phyloP scores from a whole-genome alignment of 2,329 filamentous ascomycete species.

The Coniella lustricola region DNA sequence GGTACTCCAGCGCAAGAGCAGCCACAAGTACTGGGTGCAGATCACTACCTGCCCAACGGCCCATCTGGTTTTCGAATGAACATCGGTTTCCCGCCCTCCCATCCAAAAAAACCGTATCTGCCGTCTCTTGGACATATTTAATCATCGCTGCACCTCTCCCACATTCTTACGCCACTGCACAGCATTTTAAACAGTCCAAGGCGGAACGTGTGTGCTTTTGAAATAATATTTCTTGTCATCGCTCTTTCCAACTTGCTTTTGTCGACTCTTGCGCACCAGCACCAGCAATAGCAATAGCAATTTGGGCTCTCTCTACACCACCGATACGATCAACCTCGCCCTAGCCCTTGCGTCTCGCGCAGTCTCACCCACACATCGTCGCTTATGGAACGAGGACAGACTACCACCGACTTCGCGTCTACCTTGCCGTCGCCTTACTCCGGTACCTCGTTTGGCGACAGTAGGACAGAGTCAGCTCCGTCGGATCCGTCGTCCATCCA shows the following conservation, averaged over 20 bases:
- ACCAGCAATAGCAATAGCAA: too few species aligned
- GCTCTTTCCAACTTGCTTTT: too few species aligned
- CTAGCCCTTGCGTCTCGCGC: background rate
- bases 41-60: background rate
- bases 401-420: conserved; percentile 65
- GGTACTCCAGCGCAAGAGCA: conserved; percentile 8
- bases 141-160: background rate
- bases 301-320: background rate
- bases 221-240: too few species aligned
- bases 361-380: background rate
- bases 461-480: conserved; percentile 74
- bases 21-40: conserved; percentile 1
- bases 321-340: background rate
- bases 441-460: conserved; percentile 56
- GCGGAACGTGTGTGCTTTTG: too few species aligned
- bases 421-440: conserved; percentile 73
- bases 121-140: background rate
- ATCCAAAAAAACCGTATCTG: conserved; percentile 1
- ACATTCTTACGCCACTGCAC: too few species aligned
- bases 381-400: conserved; percentile 53
- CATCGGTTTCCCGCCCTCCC: background rate
- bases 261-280: too few species aligned
- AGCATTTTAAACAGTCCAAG: background rate
- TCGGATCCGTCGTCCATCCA: conserved; percentile 86
- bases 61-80: conserved; percentile 1